Evolutionary conservation across 2,329 filamentous ascomycete species (phyloP).

Genomic region (Pestalotiopsis sp.): DNA sequence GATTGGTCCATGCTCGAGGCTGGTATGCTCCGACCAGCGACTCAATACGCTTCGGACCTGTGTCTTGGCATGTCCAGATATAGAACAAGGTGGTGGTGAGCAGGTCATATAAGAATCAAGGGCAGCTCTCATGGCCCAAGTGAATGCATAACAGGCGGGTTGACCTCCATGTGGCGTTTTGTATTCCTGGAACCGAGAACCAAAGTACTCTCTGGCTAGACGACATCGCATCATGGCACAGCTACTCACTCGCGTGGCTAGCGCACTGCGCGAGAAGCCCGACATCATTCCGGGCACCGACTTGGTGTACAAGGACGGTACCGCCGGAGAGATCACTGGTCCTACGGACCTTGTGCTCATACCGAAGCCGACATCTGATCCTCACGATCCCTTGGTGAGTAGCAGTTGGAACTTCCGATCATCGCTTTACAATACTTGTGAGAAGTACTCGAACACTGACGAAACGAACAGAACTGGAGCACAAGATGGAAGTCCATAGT

Average conservation of each 20-base stretch:
- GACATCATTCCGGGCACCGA: slow-evolving; percentile 17
- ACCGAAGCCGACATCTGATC: slow-evolving; percentile 24
- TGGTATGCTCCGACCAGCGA: neutral
- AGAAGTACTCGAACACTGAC: neutral
- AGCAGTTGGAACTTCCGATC: neutral
- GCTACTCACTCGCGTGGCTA: too few relatives aligned
- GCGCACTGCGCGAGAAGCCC: neutral
- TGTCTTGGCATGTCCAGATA: neutral
- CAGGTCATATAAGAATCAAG: neutral
- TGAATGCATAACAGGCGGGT: neutral
- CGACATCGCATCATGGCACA: neutral
- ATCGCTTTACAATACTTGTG: neutral
- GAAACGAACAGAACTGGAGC: slow-evolving; percentile 32
- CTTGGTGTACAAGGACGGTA: slow-evolving; percentile 12
- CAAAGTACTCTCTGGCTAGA: neutral
- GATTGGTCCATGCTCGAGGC: neutral
- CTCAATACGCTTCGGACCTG: neutral
- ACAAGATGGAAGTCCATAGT: slow-evolving; percentile 31
- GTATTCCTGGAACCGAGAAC: neutral
- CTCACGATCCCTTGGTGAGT: slow-evolving; percentile 27
- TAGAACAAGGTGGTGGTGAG: neutral
- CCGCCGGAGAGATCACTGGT: neutral
- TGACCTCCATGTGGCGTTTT: neutral
- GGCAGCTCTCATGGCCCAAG: neutral
- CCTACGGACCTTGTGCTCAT: slow-evolving; percentile 24